Conservation (phyloP, 139 green algal genomes). For the Picochlorum sp. region DNA sequence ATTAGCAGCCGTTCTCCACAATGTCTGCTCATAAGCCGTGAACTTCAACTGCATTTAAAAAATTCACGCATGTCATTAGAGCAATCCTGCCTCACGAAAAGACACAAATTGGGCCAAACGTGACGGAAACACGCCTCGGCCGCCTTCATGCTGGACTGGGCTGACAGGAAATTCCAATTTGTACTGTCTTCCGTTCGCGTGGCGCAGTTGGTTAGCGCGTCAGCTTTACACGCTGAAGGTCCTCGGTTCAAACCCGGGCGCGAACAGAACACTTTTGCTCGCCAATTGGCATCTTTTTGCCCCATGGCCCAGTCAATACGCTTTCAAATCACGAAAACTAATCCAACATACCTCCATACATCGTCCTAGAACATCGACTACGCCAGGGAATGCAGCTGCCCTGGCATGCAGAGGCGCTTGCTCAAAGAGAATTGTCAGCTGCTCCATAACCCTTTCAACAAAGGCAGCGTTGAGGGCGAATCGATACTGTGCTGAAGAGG, state of each 20-base stretch:
- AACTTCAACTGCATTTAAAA: conserved; percentile 27
- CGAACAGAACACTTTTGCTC: conserved; percentile 11
- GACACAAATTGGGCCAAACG: no score
- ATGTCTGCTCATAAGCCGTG: conserved; percentile 20
- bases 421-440: conserved; percentile 29
- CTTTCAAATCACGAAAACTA: no score
- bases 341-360: conserved; percentile 55
- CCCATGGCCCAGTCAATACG: no score
- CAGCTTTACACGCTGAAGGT: conserved; percentile 37
- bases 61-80: neutral
- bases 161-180: neutral
- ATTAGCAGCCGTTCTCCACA: conserved; percentile 57
- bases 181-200: conserved; percentile 6
- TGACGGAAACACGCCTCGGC: no score
- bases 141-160: no score
- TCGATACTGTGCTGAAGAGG: conserved; percentile 2
- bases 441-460: conserved; percentile 23
- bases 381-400: conserved; percentile 42
- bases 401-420: conserved; percentile 46
- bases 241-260: conserved; percentile 31
- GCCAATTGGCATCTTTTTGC: no score
- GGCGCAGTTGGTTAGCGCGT: conserved; percentile 34
- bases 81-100: neutral
- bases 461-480: conserved; percentile 31
- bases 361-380: conserved; percentile 45